A percentile compares a stretch with the other conserved stretches of the same genome.
phyloP scores from a whole-genome alignment of 345 rosid species.

The Brassica napus region DNA sequence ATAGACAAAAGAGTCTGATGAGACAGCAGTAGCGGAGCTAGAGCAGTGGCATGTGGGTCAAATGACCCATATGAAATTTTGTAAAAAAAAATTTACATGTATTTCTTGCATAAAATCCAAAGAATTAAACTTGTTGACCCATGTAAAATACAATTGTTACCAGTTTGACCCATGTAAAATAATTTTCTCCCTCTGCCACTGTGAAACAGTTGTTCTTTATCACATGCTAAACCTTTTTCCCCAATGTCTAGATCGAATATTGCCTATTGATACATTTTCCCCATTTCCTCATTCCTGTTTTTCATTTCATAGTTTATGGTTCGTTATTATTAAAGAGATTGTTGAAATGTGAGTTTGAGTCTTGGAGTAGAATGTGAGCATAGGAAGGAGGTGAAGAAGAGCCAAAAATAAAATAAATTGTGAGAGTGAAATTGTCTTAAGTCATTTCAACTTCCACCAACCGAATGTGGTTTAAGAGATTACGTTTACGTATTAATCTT shows the following conservation, averaged over 20 bases:
- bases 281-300: background rate
- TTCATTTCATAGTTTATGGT: background rate
- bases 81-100: too few relatives aligned
- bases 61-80: too few relatives aligned
- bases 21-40: background rate
- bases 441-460: constrained; percentile 36
- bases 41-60: too few relatives aligned
- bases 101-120: too few relatives aligned
- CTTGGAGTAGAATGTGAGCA: constrained; percentile 2
- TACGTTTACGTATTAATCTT: constrained; percentile 39
- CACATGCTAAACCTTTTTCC: background rate
- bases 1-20: background rate
- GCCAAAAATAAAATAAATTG: background rate
- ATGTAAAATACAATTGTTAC: too few relatives aligned
- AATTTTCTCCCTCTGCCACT: too few relatives aligned
- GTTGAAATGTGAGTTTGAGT: constrained; percentile 17
- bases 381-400: constrained; percentile 1
- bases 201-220: background rate
- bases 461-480: constrained; percentile 25
- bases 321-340: background rate
- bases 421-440: constrained; percentile 27
- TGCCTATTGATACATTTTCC: background rate
- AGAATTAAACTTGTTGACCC: too few relatives aligned
- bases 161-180: too few relatives aligned
- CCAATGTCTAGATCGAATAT: background rate